Conservation (phyloP, 768 basidiomycete genomes). For the Lepiota brunneoincarnata region DNA sequence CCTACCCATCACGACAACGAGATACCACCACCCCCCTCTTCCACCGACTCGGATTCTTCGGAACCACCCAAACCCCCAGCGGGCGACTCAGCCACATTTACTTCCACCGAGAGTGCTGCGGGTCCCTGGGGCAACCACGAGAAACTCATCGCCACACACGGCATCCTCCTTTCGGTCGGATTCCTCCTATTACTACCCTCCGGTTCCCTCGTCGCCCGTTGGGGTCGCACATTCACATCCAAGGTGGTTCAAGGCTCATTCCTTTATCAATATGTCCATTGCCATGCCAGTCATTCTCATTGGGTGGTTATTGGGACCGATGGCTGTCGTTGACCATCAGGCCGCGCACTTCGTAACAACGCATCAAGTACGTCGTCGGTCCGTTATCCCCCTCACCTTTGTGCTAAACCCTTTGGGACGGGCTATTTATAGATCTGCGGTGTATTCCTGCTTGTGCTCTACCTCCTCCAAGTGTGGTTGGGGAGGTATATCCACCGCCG, state of each 20-base stretch:
- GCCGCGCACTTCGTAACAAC: slow-evolving; percentile 42
- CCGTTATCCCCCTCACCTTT: neutral
- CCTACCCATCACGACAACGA: slow-evolving; percentile 1
- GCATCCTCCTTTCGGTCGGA: slow-evolving; percentile 46
- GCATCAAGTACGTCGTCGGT: slow-evolving; percentile 41
- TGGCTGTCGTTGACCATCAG: slow-evolving; percentile 40
- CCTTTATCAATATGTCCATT: slow-evolving; percentile 44
- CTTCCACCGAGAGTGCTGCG: neutral
- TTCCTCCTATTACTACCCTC: slow-evolving; percentile 56
- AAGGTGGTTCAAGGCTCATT: slow-evolving; percentile 60
- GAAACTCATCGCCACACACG: slow-evolving; percentile 52
- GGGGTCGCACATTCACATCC: slow-evolving; percentile 45
- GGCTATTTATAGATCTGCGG: slow-evolving; percentile 45
- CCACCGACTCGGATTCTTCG: too few species aligned
- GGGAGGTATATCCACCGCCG: slow-evolving; percentile 52
- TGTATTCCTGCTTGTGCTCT: slow-evolving; percentile 45
- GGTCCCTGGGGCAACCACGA: slow-evolving; percentile 23
- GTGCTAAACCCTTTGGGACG: neutral
- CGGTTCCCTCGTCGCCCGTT: slow-evolving; percentile 53
- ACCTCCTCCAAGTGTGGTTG: slow-evolving; percentile 48
- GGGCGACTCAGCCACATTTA: neutral
- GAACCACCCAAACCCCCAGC: neutral
- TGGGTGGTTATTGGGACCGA: slow-evolving; percentile 47
- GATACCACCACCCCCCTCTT: too few species aligned
- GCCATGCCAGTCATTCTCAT: slow-evolving; percentile 47